Evolutionary conservation across 805 yeast species (phyloP).

Genomic region (Ogataea salicorniae): DNA sequence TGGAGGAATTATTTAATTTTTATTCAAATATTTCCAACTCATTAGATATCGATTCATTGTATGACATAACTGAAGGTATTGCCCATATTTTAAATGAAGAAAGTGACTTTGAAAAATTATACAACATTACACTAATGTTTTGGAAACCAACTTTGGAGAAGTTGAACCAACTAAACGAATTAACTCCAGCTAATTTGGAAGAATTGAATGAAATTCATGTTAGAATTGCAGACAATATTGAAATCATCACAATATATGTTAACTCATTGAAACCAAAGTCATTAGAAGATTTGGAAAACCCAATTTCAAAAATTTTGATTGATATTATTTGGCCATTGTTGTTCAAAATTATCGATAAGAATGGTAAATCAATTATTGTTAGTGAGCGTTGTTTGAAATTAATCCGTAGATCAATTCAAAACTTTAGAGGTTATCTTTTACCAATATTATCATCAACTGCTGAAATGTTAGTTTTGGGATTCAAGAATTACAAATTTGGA

Average conservation of each 20-base stretch:
- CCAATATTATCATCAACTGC: conserved; percentile 64
- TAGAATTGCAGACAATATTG: conserved; percentile 68
- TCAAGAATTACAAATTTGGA: conserved; percentile 63
- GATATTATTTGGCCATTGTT: conserved; percentile 58
- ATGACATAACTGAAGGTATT: conserved; percentile 84
- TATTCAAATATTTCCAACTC: conserved; percentile 52
- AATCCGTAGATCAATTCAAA: conserved; percentile 58
- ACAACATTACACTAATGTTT: conserved; percentile 54
- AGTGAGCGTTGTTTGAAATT: conserved; percentile 74
- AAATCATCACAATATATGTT: conserved; percentile 57
- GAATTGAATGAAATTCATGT: conserved; percentile 34
- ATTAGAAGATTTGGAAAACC: conserved; percentile 36
- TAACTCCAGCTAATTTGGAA: conserved; percentile 7
- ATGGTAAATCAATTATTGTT: conserved; percentile 55
- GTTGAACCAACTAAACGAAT: conserved; percentile 25
- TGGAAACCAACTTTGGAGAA: conserved; percentile 58
- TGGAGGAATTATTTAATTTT: conserved; percentile 71
- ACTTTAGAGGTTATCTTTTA: conserved; percentile 49
- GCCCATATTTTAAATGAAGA: conserved; percentile 73
- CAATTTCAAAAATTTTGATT: conserved; percentile 47
- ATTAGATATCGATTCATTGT: conserved; percentile 63
- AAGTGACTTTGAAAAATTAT: conserved; percentile 43
- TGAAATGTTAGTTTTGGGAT: conserved; percentile 62
- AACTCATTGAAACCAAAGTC: conserved; percentile 46
- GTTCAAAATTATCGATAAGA: conserved; percentile 41